Evolutionary conservation across 73 alveolate genomes (phyloP).

Genomic region (Paramecium biaurelia): DNA sequence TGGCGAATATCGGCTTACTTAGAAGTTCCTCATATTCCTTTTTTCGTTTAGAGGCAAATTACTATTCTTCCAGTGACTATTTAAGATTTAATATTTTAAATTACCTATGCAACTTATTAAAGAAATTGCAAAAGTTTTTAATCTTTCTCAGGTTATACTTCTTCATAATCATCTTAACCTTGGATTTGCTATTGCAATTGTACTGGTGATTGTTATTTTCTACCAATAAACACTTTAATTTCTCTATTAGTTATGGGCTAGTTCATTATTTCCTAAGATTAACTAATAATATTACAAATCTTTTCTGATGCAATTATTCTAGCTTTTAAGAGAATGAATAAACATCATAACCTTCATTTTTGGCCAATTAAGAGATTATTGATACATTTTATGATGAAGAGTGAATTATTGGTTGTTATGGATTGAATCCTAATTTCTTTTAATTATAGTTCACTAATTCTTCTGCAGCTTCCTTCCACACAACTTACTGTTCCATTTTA

Average conservation of each 20-base stretch:
- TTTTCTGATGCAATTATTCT: background rate
- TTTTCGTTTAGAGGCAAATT: slow-evolving; percentile 24
- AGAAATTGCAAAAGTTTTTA: background rate
- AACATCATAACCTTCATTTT: slow-evolving; percentile 15
- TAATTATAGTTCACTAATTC: background rate
- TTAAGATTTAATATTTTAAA: background rate
- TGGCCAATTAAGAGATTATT: background rate
- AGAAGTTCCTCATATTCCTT: background rate
- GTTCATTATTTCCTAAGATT: slow-evolving; percentile 8
- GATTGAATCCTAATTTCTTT: background rate
- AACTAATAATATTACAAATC: background rate
- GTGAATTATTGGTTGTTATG: background rate
- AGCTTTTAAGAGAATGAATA: background rate
- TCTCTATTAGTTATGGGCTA: background rate
- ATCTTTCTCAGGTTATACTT: background rate
- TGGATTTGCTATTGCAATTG: background rate
- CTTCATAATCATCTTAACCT: background rate
- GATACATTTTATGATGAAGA: background rate
- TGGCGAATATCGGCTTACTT: background rate
- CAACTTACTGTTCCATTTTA: background rate
- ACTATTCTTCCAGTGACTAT: slow-evolving; percentile 10
- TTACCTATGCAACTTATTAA: background rate
- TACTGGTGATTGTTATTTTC: background rate
- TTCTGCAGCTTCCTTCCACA: background rate
- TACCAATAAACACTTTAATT: background rate